phyloP scores from a whole-genome alignment of 257 asterid genomes.

The Solanum infundibuliforme region DNA sequence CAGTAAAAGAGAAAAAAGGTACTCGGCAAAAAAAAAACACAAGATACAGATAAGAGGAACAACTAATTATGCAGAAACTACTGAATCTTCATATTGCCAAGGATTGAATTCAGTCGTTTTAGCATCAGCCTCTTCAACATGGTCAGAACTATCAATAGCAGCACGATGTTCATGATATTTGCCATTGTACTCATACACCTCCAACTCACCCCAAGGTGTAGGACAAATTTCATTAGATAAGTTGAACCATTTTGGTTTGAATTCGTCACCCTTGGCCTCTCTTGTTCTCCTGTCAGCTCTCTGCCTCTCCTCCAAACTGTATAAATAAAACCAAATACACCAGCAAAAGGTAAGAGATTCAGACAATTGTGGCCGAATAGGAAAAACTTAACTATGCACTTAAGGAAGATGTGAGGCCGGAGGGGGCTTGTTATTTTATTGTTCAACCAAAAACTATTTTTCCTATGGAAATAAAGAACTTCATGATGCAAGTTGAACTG shows the following conservation, averaged over 20 bases:
- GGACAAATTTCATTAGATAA: slow-evolving; percentile 53
- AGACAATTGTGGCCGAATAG: neutral
- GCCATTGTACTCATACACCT: slow-evolving; percentile 58
- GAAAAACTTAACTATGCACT: neutral
- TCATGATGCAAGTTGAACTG: neutral
- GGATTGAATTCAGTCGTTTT: slow-evolving; percentile 69
- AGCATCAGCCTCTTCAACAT: slow-evolving; percentile 14
- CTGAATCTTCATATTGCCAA: slow-evolving; percentile 62
- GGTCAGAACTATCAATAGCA: slow-evolving; percentile 38
- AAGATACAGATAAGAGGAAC: neutral
- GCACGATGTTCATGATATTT: slow-evolving; percentile 62
- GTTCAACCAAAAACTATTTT: neutral
- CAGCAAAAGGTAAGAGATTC: neutral
- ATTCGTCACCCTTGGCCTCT: slow-evolving; percentile 65
- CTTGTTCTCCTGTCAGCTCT: slow-evolving; percentile 85
- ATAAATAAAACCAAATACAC: neutral
- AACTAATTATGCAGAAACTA: neutral
- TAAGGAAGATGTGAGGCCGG: neutral
- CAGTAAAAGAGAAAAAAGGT: neutral
- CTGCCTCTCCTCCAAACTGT: slow-evolving; percentile 90
- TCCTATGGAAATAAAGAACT: neutral
- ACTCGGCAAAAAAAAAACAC: neutral
- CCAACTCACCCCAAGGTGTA: slow-evolving; percentile 98
- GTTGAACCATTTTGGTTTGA: slow-evolving; percentile 83
- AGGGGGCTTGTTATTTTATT: neutral